Base-by-base conservation (phyloP, 768 basidiomycete genomes). In the Russula abietina region DNA sequence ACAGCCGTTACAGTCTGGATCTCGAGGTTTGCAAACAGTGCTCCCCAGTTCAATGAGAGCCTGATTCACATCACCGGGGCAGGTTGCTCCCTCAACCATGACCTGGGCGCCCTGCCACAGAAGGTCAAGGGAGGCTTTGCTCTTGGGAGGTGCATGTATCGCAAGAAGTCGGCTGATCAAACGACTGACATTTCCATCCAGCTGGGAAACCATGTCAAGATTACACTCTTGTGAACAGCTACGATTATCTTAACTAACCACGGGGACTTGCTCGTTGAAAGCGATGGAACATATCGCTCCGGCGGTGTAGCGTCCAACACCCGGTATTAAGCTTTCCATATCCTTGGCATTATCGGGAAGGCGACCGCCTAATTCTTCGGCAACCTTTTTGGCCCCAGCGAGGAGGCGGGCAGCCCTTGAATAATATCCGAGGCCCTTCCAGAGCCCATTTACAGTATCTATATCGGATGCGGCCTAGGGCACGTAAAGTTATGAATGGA, bases 381-480 rank as follows among this genome's bases (percentile, higher is more conserved):
- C 83, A 36, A 83, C 87, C 65, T 87, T 91, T 72, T 92, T 82
- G 0, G 95, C 91, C n/a, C 89, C 94, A 5, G 78, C 78, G 7
- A 97, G 81, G 26, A 98, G 77, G 24, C 92, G 84, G 51, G 88
- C 83, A 19, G 91, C 93, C 48, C 92, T 84, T 45, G 88, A 89
- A 73, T 95, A 95, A 73, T 94, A 95, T 8, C 93, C 93, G 2
- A 95, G 78, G 19, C 93, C 93, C 71, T 92, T 92, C 95, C 95
- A 98, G 10, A 91, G 75, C 1, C 83, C 75, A 71, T 98, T 95
- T 61, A 97, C 92, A 24, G 88, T 83, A 69, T 98, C 92, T 64
- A 91, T 82, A 64, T 84, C 81, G 19, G 89, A 83, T 46, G 73
- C 72, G 11, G 91, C 89, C 84, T 86, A 61, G 17, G 61, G 7